Evolutionary conservation across 129 eudicot species (phyloP).

Genomic region (carrot (Daucus carota)): DH1_v3.0 NC_030382.2:18743001-18743500

Average conservation of each 20-base stretch:
- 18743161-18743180: conserved; percentile 72
- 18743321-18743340: background rate
- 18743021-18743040: conserved; percentile 44
- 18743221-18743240: conserved; percentile 93
- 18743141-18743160: conserved; percentile 93
- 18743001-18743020: conserved; percentile 11
- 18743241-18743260: conserved; percentile 75
- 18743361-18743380: background rate
- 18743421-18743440: background rate
- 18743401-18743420: background rate
- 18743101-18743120: background rate
- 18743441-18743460: too few relatives aligned
- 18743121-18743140: conserved; percentile 50
- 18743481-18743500: too few relatives aligned
- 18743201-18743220: conserved; percentile 98
- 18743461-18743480: too few relatives aligned
- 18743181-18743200: conserved; percentile 95
- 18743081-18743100: background rate
- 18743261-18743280: too few relatives aligned
- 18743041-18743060: conserved; percentile 26
- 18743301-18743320: too few relatives aligned
- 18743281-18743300: too few relatives aligned
- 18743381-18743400: background rate
- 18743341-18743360: background rate
- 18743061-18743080: background rate